Evolutionary conservation across 192 early-diverging fungal species (phyloP).

Genomic region (Coemansia sp.): DNA sequence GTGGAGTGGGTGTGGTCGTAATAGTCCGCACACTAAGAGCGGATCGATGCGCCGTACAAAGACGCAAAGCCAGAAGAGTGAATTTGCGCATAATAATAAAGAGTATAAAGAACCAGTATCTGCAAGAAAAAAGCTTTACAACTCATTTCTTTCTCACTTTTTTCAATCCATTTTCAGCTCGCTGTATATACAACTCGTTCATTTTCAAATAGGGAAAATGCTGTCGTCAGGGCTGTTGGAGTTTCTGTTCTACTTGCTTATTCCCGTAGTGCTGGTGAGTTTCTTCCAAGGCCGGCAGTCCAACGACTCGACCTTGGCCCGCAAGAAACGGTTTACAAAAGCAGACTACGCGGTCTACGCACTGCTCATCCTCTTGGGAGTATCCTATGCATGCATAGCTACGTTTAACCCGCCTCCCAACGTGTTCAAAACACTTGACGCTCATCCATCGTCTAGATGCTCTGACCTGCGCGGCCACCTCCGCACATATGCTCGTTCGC

Average conservation of each 20-base stretch:
- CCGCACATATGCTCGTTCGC: conserved; percentile 2
- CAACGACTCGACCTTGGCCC: conserved; percentile 20
- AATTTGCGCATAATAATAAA: background rate
- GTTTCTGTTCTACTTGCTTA: conserved; percentile 37
- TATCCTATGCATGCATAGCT: conserved; percentile 23
- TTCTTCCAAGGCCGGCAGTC: conserved; percentile 26
- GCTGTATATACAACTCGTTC: background rate
- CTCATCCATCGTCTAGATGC: conserved; percentile 20
- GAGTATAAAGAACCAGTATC: background rate
- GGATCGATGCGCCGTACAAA: background rate
- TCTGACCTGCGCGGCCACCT: conserved; percentile 23
- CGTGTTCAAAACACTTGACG: conserved; percentile 33
- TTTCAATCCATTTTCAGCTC: background rate
- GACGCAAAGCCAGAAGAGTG: background rate
- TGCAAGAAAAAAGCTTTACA: background rate
- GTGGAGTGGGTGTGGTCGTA: background rate
- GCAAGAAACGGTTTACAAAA: conserved; percentile 15
- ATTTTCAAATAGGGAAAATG: conserved; percentile 7
- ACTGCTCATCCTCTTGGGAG: conserved; percentile 14
- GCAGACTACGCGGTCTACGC: conserved; percentile 30
- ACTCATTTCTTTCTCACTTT: background rate
- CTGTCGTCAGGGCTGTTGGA: conserved; percentile 32
- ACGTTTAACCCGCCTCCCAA: conserved; percentile 23
- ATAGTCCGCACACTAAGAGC: background rate
- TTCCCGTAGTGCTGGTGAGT: conserved; percentile 34